Conservation (phyloP, 225 moss, liverwort and hornwort genomes). For the Physcomitrellopsis africana region DNA sequence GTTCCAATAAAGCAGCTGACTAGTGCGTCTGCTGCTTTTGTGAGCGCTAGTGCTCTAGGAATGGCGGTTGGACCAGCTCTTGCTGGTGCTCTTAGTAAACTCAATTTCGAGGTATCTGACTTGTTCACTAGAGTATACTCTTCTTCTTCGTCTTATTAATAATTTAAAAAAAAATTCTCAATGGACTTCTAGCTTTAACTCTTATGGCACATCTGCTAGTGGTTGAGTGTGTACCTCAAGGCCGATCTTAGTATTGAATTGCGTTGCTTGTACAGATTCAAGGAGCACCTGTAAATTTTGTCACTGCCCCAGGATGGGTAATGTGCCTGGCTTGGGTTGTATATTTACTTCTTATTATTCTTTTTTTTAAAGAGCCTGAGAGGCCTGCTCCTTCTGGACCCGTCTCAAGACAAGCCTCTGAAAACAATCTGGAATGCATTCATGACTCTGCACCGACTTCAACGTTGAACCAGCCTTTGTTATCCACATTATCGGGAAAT, state of each 20-base stretch:
- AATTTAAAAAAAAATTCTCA: no score
- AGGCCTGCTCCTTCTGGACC: conserved; percentile 33
- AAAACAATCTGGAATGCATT: conserved; percentile 30
- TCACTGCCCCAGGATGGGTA: conserved; percentile 84
- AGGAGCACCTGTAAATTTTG: conserved; percentile 80
- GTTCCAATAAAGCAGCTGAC: conserved; percentile 66
- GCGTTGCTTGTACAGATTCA: conserved; percentile 40
- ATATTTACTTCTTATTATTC: conserved; percentile 61
- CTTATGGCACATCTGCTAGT: neutral
- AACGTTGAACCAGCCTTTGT: conserved; percentile 38
- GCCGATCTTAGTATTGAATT: neutral
- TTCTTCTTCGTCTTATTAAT: no score
- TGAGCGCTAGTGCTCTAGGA: conserved; percentile 86
- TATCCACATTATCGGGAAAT: conserved; percentile 40
- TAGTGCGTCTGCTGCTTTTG: conserved; percentile 86
- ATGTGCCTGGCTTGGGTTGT: conserved; percentile 74
- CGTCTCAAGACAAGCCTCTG: conserved; percentile 28
- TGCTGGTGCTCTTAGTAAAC: conserved; percentile 59
- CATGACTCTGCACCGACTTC: conserved; percentile 1
- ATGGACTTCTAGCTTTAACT: neutral
- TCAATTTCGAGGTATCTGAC: conserved; percentile 32
- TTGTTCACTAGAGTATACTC: no score
- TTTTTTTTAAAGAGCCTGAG: conserved; percentile 74
- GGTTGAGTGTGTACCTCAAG: neutral
- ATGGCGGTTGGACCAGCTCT: conserved; percentile 89